Percentiles rank a stretch among this genome's conserved stretches.
These are phyloP conservation scores for Raddia guianensis DNA, from an alignment of 176 grass and related monocot genomes.

Conservation along the genomic window DNA sequence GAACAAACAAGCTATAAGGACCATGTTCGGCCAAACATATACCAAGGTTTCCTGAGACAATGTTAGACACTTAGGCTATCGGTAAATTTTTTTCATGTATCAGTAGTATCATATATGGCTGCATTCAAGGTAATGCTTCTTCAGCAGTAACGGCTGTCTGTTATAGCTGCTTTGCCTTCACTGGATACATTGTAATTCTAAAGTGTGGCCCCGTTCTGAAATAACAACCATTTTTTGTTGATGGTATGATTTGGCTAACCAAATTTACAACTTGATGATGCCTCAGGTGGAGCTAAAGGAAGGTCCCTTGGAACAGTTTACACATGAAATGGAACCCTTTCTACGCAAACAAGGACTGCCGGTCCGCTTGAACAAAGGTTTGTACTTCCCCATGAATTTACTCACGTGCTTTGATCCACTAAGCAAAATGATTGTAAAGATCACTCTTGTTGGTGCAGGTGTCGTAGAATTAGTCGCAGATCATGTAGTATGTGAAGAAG, in stretches of 20 bases:
- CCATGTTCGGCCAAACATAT: not conserved
- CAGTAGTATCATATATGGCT: not conserved
- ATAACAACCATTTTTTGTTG: not conserved
- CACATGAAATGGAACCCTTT: conserved; percentile 96
- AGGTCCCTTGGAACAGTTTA: conserved; percentile 91
- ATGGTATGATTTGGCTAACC: not conserved
- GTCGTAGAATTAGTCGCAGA: conserved; percentile 85
- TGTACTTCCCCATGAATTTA: conserved; percentile 21
- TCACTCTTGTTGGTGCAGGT: conserved; percentile 45
- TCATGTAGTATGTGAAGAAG: conserved; percentile 91
- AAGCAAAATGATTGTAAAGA: not conserved
- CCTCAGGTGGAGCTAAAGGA: conserved; percentile 87
- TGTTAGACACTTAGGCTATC: too few species aligned
- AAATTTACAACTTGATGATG: not conserved
- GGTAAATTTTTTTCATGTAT: too few species aligned
- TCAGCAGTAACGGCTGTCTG: not conserved
- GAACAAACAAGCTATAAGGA: not conserved
- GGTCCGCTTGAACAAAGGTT: conserved; percentile 95
- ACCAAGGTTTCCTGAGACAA: too few species aligned
- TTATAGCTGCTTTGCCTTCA: not conserved
- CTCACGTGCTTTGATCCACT: not conserved
- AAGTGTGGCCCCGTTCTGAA: not conserved
- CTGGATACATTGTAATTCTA: not conserved
- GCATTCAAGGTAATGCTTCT: too few species aligned
- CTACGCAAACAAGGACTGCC: conserved; percentile 86